Evolutionary conservation across 106 monocot genomes (phyloP).

Genomic region (Dioscorea dumetorum): DNA sequence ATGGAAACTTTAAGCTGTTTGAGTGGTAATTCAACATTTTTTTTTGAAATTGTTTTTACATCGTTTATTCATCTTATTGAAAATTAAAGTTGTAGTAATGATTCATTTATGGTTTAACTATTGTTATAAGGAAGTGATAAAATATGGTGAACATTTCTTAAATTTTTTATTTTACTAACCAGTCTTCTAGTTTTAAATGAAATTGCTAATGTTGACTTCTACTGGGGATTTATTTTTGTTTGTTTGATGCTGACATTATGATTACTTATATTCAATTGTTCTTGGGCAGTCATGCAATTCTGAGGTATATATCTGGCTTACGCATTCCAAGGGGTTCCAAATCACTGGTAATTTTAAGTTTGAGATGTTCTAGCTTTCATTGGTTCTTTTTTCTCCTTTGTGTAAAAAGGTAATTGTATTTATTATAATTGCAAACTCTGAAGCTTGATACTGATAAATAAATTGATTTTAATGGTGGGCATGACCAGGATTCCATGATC

Average conservation of each 20-base stretch:
- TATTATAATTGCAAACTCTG: too few species aligned
- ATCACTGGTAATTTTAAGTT: slow-evolving; percentile 60
- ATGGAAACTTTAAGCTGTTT: slow-evolving; percentile 75
- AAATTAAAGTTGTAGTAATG: too few species aligned
- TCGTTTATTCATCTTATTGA: too few species aligned
- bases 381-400: neutral
- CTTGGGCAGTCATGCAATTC: slow-evolving; percentile 69
- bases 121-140: too few species aligned
- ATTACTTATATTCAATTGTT: neutral
- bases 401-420: too few species aligned
- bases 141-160: too few species aligned
- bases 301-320: slow-evolving; percentile 73
- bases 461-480: too few species aligned
- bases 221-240: neutral
- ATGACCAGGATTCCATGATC: too few species aligned
- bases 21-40: slow-evolving; percentile 52
- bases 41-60: neutral
- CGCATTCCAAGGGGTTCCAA: slow-evolving; percentile 55
- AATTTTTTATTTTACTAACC: neutral
- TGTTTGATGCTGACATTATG: neutral
- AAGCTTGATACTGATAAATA: too few species aligned
- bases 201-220: too few species aligned
- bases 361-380: neutral
- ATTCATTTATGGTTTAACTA: too few species aligned
- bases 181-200: too few species aligned